Conservation (phyloP, 495 filamentous ascomycete genomes). For the Talaromyces wortmannii region DNA sequence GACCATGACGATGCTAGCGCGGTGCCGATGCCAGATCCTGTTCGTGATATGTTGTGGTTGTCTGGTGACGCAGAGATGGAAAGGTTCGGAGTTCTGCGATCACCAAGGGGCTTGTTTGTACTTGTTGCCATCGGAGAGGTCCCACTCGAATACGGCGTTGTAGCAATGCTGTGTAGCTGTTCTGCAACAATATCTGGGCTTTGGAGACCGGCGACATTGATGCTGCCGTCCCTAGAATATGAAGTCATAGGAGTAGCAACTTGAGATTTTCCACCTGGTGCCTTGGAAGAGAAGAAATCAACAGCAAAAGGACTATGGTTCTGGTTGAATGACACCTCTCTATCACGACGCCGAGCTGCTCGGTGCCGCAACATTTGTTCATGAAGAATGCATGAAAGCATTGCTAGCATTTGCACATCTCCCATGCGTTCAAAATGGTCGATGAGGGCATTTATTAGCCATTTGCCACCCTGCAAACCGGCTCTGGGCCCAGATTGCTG, state of each 20-base stretch:
- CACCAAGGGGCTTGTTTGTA: slow-evolving; percentile 17
- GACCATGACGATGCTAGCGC: slow-evolving; percentile 65
- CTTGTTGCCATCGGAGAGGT: slow-evolving; percentile 53
- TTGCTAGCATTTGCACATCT: slow-evolving; percentile 90
- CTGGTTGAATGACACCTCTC: slow-evolving; percentile 9
- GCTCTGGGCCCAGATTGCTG: background rate
- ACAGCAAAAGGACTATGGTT: slow-evolving; percentile 23
- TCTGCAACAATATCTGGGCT: slow-evolving; percentile 35
- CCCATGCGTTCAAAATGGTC: slow-evolving; percentile 71
- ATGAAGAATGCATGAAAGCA: slow-evolving; percentile 84
- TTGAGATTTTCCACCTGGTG: slow-evolving; percentile 23
- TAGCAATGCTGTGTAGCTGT: slow-evolving; percentile 15
- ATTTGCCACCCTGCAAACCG: slow-evolving; percentile 50
- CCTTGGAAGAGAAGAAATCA: slow-evolving; percentile 21
- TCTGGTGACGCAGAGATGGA: slow-evolving; percentile 65
- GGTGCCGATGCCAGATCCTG: slow-evolving; percentile 42
- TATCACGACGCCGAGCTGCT: slow-evolving; percentile 5
- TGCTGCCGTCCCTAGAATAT: slow-evolving; percentile 51
- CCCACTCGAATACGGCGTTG: slow-evolving; percentile 52
- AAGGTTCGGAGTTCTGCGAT: slow-evolving; percentile 44
- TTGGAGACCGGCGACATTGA: slow-evolving; percentile 48
- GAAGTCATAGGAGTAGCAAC: slow-evolving; percentile 33
- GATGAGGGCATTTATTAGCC: slow-evolving; percentile 61
- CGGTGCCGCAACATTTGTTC: slow-evolving; percentile 35
- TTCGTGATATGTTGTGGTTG: slow-evolving; percentile 38